phyloP scores from a whole-genome alignment of 2,329 filamentous ascomycete species.

The Sporothrix schenckii region DNA sequence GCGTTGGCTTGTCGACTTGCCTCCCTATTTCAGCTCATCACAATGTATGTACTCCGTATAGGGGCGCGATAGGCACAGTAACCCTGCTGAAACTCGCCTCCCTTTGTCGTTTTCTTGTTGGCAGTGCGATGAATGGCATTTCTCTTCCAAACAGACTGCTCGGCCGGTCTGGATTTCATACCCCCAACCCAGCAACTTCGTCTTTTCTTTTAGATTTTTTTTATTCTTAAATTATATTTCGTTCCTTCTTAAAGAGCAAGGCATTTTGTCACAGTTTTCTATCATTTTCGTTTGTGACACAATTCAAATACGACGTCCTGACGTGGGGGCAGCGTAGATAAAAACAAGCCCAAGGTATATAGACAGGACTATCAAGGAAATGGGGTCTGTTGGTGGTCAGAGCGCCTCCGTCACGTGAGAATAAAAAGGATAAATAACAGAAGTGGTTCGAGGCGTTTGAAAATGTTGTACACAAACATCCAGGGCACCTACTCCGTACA shows the following conservation, averaged over 20 bases:
- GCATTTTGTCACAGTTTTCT: not conserved
- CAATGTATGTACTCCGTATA: constrained; percentile 4
- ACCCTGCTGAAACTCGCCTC: constrained; percentile 18
- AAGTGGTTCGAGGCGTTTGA: not conserved
- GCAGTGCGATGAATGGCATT: not conserved
- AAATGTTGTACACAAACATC: not conserved
- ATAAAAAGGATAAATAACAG: not conserved
- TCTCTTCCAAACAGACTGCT: not conserved
- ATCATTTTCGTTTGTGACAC: not conserved
- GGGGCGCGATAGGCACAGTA: not conserved
- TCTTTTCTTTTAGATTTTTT: not conserved
- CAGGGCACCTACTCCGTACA: too few species aligned
- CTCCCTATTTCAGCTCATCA: constrained; percentile 17
- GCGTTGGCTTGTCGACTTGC: not conserved
- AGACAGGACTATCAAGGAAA: not conserved
- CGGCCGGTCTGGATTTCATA: not conserved
- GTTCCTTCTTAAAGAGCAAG: not conserved
- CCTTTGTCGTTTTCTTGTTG: not conserved
- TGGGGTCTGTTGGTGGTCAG: constrained; percentile 12
- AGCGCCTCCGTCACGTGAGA: constrained; percentile 4
- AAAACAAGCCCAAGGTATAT: not conserved
- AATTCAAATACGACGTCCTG: not conserved
- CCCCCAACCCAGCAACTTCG: not conserved
- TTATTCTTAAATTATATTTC: not conserved
- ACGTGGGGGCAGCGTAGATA: not conserved